Conservation (phyloP, 164 flowering plant species). For the grape (Vitis vinifera) region DNA sequence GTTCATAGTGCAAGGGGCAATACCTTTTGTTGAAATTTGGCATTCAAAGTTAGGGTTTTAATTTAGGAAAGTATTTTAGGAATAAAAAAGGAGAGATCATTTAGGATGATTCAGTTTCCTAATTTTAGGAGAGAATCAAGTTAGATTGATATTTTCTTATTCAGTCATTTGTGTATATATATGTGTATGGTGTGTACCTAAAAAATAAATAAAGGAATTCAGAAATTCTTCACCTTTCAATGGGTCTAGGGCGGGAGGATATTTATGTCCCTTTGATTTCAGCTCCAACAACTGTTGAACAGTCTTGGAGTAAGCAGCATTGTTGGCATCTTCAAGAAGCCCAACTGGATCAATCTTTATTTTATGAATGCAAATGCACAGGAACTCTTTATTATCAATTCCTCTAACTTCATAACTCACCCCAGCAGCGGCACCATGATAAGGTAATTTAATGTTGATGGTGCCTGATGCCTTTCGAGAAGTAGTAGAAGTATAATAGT, state of each 20-base stretch:
- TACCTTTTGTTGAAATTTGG: constrained; percentile 34
- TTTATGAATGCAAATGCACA: constrained; percentile 65
- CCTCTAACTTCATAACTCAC: constrained; percentile 73
- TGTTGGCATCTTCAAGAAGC: constrained; percentile 78
- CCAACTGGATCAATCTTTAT: constrained; percentile 75
- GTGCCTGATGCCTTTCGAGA: constrained; percentile 73
- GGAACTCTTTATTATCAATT: constrained; percentile 60
- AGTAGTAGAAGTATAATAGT: constrained; percentile 43
- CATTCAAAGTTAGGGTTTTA: no score
- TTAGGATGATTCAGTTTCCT: no score
- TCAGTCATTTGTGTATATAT: no score
- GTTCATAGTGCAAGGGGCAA: neutral
- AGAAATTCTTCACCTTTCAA: constrained; percentile 45
- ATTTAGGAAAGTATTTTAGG: no score
- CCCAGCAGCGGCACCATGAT: constrained; percentile 76
- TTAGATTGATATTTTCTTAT: no score
- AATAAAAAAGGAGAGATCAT: no score
- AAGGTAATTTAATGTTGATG: constrained; percentile 71
- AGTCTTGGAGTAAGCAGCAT: constrained; percentile 72
- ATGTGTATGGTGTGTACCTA: no score
- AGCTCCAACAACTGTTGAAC: constrained; percentile 61
- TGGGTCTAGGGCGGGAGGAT: constrained; percentile 89
- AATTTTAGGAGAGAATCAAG: no score
- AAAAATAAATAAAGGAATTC: no score
- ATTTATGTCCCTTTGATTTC: constrained; percentile 69